Evolutionary conservation across 139 green algal species (phyloP).

Genomic region (Chlamydomonas incerta): DNA sequence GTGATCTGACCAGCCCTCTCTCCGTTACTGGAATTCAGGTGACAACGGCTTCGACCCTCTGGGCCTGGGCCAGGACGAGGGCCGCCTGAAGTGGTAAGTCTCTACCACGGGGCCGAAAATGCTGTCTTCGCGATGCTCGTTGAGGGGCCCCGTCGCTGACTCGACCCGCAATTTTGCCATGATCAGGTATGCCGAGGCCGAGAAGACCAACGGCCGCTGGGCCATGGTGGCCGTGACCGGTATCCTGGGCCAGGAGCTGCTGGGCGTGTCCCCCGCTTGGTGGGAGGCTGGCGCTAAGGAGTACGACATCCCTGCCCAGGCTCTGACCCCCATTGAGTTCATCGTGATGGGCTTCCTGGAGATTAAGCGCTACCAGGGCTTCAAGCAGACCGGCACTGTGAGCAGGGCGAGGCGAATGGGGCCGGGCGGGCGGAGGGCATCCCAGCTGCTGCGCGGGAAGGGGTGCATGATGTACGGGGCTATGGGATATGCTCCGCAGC

Average conservation of each 20-base stretch:
- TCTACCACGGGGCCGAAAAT: background rate
- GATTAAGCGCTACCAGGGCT: constrained; percentile 86
- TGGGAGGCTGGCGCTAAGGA: constrained; percentile 71
- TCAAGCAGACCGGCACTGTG: constrained; percentile 86
- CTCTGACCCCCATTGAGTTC: constrained; percentile 76
- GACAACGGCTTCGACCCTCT: constrained; percentile 78
- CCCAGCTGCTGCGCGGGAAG: no score
- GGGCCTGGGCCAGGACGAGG: constrained; percentile 77
- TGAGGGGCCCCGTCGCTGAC: no score
- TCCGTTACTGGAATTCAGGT: constrained; percentile 2
- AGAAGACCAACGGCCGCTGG: constrained; percentile 92
- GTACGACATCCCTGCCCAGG: constrained; percentile 67
- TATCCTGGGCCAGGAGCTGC: constrained; percentile 79
- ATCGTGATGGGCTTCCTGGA: constrained; percentile 85
- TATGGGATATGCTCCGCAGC: no score
- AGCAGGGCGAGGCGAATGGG: background rate
- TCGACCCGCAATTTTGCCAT: background rate
- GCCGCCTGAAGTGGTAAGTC: constrained; percentile 81
- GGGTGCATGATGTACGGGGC: no score
- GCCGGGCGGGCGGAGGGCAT: no score
- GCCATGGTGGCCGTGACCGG: constrained; percentile 89
- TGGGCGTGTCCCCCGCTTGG: constrained; percentile 72
- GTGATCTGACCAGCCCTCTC: background rate
- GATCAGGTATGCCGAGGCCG: constrained; percentile 83
- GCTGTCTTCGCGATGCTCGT: no score